phyloP scores from a whole-genome alignment of 352 stramenopile genomes.

The Globisporangium mamillatum region DNA sequence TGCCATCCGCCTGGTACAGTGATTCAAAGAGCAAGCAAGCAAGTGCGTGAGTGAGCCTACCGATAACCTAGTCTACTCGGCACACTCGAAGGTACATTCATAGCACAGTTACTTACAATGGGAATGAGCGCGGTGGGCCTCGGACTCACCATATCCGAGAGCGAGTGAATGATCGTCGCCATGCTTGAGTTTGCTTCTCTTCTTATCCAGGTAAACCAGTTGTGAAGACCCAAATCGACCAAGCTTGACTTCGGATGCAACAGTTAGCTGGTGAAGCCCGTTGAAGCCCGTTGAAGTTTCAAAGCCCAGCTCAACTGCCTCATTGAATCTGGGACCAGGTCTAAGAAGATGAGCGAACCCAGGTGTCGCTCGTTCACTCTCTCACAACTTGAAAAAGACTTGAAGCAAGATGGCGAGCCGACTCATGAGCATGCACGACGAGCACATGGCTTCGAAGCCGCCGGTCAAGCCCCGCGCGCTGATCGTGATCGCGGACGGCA shows the following conservation, averaged over 20 bases:
- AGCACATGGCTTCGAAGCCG: slow-evolving; percentile 12
- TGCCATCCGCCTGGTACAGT: slow-evolving; percentile 36
- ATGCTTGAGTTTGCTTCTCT: slow-evolving; percentile 21
- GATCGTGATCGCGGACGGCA: slow-evolving; percentile 57
- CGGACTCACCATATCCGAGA: slow-evolving; percentile 57
- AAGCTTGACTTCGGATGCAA: background rate
- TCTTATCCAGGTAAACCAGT: background rate
- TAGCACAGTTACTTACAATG: slow-evolving; percentile 29
- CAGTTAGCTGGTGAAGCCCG: background rate
- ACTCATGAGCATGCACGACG: slow-evolving; percentile 11
- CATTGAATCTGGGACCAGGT: background rate
- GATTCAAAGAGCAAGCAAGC: background rate
- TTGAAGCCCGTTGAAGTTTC: background rate
- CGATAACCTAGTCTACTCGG: too few relatives aligned
- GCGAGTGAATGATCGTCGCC: slow-evolving; percentile 40
- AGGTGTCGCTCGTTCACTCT: background rate
- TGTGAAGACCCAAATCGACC: background rate
- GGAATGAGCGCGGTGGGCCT: slow-evolving; percentile 63
- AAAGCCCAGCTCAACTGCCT: slow-evolving; percentile 6
- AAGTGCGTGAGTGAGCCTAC: too few relatives aligned
- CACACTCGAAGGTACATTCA: background rate
- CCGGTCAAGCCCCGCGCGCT: slow-evolving; percentile 61
- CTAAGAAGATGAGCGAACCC: background rate
- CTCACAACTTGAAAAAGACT: slow-evolving; percentile 10
- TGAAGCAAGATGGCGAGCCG: slow-evolving; percentile 16